Base-by-base conservation (phyloP, 2,329 filamentous ascomycete species). In the Thermoascus crustaceus region DNA sequence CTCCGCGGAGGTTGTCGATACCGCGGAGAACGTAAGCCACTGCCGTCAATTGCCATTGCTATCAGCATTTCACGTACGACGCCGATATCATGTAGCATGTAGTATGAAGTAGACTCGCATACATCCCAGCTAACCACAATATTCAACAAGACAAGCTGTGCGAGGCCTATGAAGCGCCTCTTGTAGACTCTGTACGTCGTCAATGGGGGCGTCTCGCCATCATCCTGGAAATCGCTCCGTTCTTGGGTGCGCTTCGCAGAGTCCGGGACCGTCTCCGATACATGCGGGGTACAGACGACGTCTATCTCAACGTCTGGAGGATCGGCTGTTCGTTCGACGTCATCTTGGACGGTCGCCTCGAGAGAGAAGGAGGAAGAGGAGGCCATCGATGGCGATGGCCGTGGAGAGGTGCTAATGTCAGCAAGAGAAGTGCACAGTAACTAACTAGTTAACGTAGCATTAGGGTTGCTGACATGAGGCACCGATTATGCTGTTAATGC, bases 71-170 rank as follows among this genome's bases (percentile, higher is more conserved):
- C 29, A 20, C 18, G 13, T 11, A 30, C 26, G 26, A 7, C 7
- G 26, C 13, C 26, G 26, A 30, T 30, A n/a, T n/a, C n/a, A n/a
- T n/a, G n/a, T n/a, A n/a, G n/a, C n/a, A n/a, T n/a, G n/a, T n/a
- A n/a, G 26, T 16, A 29, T 29, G 26, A 18, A 13, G 26, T n/a
- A n/a, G n/a, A n/a, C n/a, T n/a, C n/a, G 79, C 85, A 71, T 73
- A 91, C 85, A 75, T 93, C 86, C 89, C 89, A 96, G 53, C 85
- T 93, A 26, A 94, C 82, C 41, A 96, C 77, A 37, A 95, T 81
- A 57, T 96, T 98, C 63, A 96, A 69, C 51, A 96, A 63, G 5
- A 87, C 82, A 54, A 96, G 64, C 61, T 94, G 85, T 14, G 75
- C 64, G 34, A 98, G 68, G 1, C 91, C 91, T 57, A 94, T 84